phyloP scores from a whole-genome alignment of 1,139 yeast genomes.

The Arxiozyma telluris region DNA sequence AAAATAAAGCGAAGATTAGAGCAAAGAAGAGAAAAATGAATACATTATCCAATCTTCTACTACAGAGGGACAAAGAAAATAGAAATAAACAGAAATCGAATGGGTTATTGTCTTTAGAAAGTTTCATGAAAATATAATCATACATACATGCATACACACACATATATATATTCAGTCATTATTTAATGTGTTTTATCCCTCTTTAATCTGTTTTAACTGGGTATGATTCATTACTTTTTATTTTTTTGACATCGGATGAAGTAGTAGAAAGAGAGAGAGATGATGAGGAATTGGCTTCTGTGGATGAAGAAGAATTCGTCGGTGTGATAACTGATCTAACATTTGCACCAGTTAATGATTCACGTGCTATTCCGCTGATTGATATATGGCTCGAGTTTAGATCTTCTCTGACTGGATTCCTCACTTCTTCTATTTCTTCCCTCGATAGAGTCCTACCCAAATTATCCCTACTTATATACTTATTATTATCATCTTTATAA shows the following conservation, averaged over 20 bases:
- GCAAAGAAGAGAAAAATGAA: conserved; percentile 33
- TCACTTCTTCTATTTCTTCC: conserved; percentile 10
- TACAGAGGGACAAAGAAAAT: conserved; percentile 37
- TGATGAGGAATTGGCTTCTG: neutral
- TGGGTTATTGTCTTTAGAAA: conserved; percentile 39
- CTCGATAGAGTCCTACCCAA: neutral
- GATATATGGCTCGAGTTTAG: conserved; percentile 5
- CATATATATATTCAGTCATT: conserved; percentile 4
- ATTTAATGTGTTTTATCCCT: too few species aligned
- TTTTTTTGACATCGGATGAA: neutral
- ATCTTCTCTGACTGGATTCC: conserved; percentile 14
- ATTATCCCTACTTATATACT: neutral
- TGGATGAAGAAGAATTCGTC: neutral
- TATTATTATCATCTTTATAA: conserved; percentile 5
- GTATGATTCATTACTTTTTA: neutral
- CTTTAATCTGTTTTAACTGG: neutral
- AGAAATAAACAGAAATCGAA: conserved; percentile 22
- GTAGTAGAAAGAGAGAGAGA: neutral
- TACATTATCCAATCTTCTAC: conserved; percentile 33
- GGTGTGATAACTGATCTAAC: neutral
- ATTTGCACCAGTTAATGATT: conserved; percentile 19
- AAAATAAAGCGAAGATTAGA: conserved; percentile 23
- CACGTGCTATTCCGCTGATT: conserved; percentile 17
- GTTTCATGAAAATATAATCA: conserved; percentile 35
- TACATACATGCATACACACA: neutral